Base-by-base conservation (phyloP, 1,284 basidiomycete genomes). In the Ganoderma meredithae region DNA sequence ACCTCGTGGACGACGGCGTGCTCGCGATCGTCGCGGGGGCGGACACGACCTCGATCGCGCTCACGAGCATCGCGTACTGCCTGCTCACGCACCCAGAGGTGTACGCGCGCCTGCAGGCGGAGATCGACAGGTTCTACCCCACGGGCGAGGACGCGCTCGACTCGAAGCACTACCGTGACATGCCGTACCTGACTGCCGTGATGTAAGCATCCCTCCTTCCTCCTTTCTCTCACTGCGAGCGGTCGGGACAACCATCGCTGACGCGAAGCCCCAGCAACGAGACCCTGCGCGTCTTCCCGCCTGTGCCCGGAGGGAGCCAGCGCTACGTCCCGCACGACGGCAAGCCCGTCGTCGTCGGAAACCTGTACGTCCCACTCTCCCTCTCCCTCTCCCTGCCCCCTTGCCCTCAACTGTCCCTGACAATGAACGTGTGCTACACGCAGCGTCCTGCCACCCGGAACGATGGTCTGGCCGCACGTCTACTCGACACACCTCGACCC, bases 271-370 rank as follows among this genome's bases (percentile, higher is more conserved):
- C 74, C 74, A 91, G 89, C 65, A 88, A 89, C 60, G 90, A 91
- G 76, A 76, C 83, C 0, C 73, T 91, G 60, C 82, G 90, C 53
- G 77, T 91, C 40, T 82, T 83, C 55, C 87, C 90, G 15, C 82
- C 88, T 12, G 79, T 88, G 12, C 82, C 84, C 5, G 84, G 83
- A 22, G 84, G 84, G 52, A 82, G 84, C 36, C 85, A 87, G 65
- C 84, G 90, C 44, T 79, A 81, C n/a, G 80, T 78, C 0, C 70
- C 67, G 12, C 59, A 8, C 2, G 59, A 43, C 36, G 40, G 40
- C 1, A 52, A 47, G 9, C 40, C 41, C 3, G n/a, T 65, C 36
- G 33, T 44, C 49, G 60, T 31, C 5, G 64, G 64, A 25, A 36
- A 55, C 25, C 39, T 61, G 59, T 65, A 27, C 13, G 59, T 43